phyloP scores from a whole-genome alignment of 78 protist species.

The Parvularia atlantis region DNA sequence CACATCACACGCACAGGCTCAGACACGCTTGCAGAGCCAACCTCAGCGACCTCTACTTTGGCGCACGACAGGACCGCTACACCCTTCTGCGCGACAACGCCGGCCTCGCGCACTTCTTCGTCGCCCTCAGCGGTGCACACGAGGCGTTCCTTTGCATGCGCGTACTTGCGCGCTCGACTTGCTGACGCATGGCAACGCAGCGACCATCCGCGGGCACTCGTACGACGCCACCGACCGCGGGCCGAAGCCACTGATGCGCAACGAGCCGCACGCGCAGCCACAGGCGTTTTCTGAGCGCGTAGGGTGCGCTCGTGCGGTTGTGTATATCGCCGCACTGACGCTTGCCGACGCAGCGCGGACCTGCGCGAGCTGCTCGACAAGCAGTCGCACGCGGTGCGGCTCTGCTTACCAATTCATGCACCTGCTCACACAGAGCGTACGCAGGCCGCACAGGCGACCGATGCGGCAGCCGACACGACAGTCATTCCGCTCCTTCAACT shows the following conservation, averaged over 20 bases:
- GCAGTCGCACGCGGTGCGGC: too few relatives aligned
- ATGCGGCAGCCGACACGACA: too few relatives aligned
- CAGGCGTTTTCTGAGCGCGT: too few relatives aligned
- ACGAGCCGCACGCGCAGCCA: conserved; percentile 41
- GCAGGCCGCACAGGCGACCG: too few relatives aligned
- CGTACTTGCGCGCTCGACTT: conserved; percentile 9
- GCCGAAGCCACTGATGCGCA: conserved; percentile 23
- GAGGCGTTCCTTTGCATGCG: conserved; percentile 4
- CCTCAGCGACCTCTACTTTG: conserved; percentile 40
- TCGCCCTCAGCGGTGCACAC: conserved; percentile 3
- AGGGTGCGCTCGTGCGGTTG: too few relatives aligned
- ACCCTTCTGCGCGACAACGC: neutral
- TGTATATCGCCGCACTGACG: too few relatives aligned
- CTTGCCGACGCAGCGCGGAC: too few relatives aligned
- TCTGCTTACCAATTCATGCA: too few relatives aligned
- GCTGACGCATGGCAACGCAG: conserved; percentile 11
- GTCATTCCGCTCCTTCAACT: too few relatives aligned
- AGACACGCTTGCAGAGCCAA: conserved; percentile 22
- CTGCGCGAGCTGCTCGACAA: too few relatives aligned
- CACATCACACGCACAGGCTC: too few relatives aligned
- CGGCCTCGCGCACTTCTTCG: conserved; percentile 11
- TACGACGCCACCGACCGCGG: conserved; percentile 9
- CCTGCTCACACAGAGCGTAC: too few relatives aligned
- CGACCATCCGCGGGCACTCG: conserved; percentile 9
- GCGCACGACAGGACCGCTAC: conserved; percentile 52